These are phyloP conservation scores for Tricholomella constricta DNA, from an alignment of 768 basidiomycete genomes.

Conservation along the genomic window DNA sequence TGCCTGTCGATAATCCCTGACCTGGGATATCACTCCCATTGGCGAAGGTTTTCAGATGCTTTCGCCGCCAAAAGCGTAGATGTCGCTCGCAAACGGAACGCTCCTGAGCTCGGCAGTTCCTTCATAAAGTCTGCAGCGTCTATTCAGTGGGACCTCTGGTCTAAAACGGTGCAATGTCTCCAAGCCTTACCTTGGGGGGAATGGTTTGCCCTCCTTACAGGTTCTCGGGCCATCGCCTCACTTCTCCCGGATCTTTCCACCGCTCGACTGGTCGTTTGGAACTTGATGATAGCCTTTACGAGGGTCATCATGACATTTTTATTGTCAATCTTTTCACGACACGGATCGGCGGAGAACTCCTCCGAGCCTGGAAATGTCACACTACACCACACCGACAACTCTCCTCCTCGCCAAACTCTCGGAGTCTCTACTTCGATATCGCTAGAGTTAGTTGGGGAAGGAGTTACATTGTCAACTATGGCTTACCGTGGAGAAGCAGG, in stretches of 20 bases:
- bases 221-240: neutral
- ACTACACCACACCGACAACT: neutral
- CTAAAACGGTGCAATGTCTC: neutral
- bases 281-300: neutral
- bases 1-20: neutral
- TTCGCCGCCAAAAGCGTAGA: neutral
- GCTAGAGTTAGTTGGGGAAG: neutral
- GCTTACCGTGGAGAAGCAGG: neutral
- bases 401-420: neutral
- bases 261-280: neutral
- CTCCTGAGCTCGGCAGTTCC: neutral
- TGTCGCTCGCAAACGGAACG: neutral
- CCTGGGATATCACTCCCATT: neutral
- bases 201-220: neutral
- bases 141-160: neutral
- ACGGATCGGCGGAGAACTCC: neutral
- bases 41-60: neutral
- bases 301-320: neutral
- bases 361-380: neutral
- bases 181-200: neutral
- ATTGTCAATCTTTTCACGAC: neutral
- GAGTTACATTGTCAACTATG: neutral
- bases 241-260: neutral
- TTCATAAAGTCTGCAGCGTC: neutral
- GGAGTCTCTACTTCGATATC: neutral